A percentile compares a stretch with the other conserved stretches of the same genome.
Evolutionary conservation across 2,329 filamentous ascomycete genomes (phyloP).

Genomic region (Botrytis hyacinthi): DNA sequence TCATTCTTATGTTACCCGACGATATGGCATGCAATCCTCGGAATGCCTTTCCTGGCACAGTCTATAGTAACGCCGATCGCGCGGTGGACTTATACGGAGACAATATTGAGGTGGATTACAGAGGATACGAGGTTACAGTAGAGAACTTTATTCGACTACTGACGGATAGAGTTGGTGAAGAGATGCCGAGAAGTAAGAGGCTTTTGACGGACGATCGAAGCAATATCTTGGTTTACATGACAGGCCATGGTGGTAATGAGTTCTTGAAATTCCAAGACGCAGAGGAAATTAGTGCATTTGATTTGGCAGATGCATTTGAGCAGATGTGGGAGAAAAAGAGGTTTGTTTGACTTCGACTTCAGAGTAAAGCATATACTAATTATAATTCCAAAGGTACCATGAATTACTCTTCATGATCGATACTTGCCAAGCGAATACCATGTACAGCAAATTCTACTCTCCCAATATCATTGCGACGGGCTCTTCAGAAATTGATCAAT

Average conservation of each 20-base stretch:
- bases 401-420: slow-evolving; percentile 99
- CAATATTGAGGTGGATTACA: slow-evolving; percentile 98
- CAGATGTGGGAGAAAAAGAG: slow-evolving; percentile 99
- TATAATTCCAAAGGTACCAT: slow-evolving; percentile 63
- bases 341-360: slow-evolving; percentile 39
- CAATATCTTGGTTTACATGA: slow-evolving; percentile 99
- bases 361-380: neutral
- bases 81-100: slow-evolving; percentile 95
- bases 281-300: slow-evolving; percentile 94
- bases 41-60: slow-evolving; percentile 94
- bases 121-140: slow-evolving; percentile 97
- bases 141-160: slow-evolving; percentile 97
- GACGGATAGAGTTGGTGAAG: slow-evolving; percentile 90
- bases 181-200: slow-evolving; percentile 92
- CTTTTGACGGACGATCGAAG: slow-evolving; percentile 91
- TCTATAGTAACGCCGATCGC: slow-evolving; percentile 97
- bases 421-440: slow-evolving; percentile 98
- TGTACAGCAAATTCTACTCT: slow-evolving; percentile 98
- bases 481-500: slow-evolving; percentile 93
- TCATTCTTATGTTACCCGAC: slow-evolving; percentile 99
- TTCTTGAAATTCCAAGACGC: slow-evolving; percentile 98
- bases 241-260: slow-evolving; percentile 94
- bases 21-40: slow-evolving; percentile 99
- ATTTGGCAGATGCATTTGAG: slow-evolving; percentile 94
- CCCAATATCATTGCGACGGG: slow-evolving; percentile 98